Evolutionary conservation across 2,329 filamentous ascomycete genomes (phyloP), one percentile per base, ranked within the genome.

Genomic region (Aspergillus fischeri): DNA sequence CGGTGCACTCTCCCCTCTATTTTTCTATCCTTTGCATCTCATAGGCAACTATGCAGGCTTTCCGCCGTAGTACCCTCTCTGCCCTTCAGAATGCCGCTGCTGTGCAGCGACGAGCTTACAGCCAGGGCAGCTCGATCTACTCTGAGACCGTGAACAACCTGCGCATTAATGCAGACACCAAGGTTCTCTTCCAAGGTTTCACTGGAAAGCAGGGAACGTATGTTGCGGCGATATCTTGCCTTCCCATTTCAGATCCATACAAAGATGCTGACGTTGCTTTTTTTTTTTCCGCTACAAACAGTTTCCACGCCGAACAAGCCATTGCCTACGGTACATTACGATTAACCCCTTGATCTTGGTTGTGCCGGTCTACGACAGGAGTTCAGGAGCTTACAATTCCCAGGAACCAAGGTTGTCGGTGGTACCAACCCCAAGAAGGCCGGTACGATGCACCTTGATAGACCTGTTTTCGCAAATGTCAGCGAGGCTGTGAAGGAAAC

Each of bases 341-440:
- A 53, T 59, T 55, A 56, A 61, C 63, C 60, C 55, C 28, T 62
- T 59, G 53, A 55, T 56, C 62, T 60, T 24, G 24, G 24, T n/a
- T 24, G 21, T 5, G 5, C 21, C 6, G 24, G 24, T 7, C 8
- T 47, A 58, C 50, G 51, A 59, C 50, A 47, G 52, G 42, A 57
- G 59, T 59, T 61, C 47, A 51, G 47, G 51, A 38, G 60, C 65
- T 73, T 54, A 77, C 65, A 60, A 54, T 53, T 38, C 53, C 62
- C 70, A 95, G 91, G 93, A 76, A 99, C 94, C 70, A 93, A 96
- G 76, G 91, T 99, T 66, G 92, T 99, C 66, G 94, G 94, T 77
- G 94, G 94, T 74, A 97, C 93, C 73, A 97, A 97, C 83, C 94
- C 94, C 75, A 97, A 96, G 85, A 99, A 99, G 83, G 94, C 94